These are phyloP conservation scores for Fusarium buxicola DNA, from an alignment of 2,329 filamentous ascomycete genomes.

Conservation along the genomic window DNA sequence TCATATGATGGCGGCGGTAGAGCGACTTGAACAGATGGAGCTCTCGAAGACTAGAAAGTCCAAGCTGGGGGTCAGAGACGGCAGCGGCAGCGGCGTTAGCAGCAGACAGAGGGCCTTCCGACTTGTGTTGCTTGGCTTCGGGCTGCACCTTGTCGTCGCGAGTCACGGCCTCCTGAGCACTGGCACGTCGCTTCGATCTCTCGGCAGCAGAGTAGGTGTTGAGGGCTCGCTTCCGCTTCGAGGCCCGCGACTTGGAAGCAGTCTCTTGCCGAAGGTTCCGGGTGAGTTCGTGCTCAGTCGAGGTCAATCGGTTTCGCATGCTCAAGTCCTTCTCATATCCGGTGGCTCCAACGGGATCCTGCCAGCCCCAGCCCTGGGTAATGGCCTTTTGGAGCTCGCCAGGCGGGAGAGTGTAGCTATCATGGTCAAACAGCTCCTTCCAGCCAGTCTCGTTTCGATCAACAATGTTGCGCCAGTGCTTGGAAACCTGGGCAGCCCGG, in stretches of 20 bases:
- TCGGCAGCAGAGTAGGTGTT: conserved; percentile 59
- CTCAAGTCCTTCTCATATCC: conserved; percentile 87
- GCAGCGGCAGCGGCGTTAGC: conserved; percentile 86
- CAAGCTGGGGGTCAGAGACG: conserved; percentile 84
- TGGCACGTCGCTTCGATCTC: conserved; percentile 65
- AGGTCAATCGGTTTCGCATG: conserved; percentile 63
- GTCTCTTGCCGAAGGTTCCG: conserved; percentile 56
- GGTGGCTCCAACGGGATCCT: conserved; percentile 80
- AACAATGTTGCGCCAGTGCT: conserved; percentile 89
- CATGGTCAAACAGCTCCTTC: conserved; percentile 89
- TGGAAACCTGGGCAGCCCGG: conserved; percentile 91
- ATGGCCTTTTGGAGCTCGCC: conserved; percentile 90
- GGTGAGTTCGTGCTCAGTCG: conserved; percentile 64
- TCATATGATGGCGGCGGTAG: conserved; percentile 91
- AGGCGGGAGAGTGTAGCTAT: conserved; percentile 81
- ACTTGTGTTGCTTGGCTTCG: conserved; percentile 64
- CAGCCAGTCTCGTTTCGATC: conserved; percentile 95
- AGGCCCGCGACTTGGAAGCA: conserved; percentile 59
- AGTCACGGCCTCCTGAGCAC: conserved; percentile 58
- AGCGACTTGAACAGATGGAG: conserved; percentile 97
- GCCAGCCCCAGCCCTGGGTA: conserved; percentile 96
- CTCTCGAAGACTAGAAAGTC: conserved; percentile 80
- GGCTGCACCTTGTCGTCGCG: conserved; percentile 57
- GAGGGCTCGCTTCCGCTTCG: conserved; percentile 68
- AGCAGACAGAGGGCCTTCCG: conserved; percentile 86